phyloP scores from a whole-genome alignment of 2,329 filamentous ascomycete genomes.

The Pseudogymnoascus sp. region DNA sequence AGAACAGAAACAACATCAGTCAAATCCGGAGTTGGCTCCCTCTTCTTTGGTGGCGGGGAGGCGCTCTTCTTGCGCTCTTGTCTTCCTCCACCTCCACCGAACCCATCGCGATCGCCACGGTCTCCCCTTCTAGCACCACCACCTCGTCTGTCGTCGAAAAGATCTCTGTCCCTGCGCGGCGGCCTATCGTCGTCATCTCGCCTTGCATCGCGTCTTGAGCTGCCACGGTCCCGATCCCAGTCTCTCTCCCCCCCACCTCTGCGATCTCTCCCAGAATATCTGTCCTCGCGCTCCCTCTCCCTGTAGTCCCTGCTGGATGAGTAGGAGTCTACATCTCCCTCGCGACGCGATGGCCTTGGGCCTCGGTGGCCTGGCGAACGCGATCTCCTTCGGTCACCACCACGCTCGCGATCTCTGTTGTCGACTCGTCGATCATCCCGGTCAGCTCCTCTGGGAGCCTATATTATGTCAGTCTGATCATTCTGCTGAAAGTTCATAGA shows the following conservation, averaged over 20 bases:
- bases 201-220: conserved; percentile 54
- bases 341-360: conserved; percentile 60
- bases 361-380: conserved; percentile 74
- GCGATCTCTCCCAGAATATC: conserved; percentile 68
- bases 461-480: conserved; percentile 24
- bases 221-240: conserved; percentile 66
- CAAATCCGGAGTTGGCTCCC: conserved; percentile 92
- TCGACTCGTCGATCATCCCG: conserved; percentile 37
- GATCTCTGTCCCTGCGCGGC: conserved; percentile 51
- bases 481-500: conserved; percentile 11
- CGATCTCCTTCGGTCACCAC: conserved; percentile 67
- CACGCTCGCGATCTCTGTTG: conserved; percentile 41
- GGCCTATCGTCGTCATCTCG: conserved; percentile 60
- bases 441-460: conserved; percentile 22
- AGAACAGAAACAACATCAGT: conserved; percentile 77
- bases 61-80: conserved; percentile 56
- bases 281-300: conserved; percentile 87
- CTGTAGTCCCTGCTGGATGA: conserved; percentile 89
- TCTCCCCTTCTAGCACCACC: conserved; percentile 40
- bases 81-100: conserved; percentile 41
- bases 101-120: conserved; percentile 34
- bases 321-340: conserved; percentile 77
- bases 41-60: conserved; percentile 78
- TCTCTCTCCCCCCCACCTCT: conserved; percentile 61
- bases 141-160: conserved; percentile 56